Evolutionary conservation across 768 basidiomycete genomes (phyloP).

Genomic region (Paxillus rubicundulus): DNA sequence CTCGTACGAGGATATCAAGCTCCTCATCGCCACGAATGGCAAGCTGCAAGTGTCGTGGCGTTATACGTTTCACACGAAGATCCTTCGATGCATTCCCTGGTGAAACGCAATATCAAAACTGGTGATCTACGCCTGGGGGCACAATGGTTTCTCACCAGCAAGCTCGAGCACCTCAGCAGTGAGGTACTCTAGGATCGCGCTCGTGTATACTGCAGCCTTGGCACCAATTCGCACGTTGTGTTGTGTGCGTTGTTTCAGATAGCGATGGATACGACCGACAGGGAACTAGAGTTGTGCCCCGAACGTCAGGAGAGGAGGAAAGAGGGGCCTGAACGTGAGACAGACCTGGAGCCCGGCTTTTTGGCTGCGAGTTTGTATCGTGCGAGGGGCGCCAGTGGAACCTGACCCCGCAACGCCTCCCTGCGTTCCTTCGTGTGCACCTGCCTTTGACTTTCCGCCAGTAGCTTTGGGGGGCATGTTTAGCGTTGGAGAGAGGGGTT

Average conservation of each 20-base stretch:
- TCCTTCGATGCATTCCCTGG: conserved; percentile 96
- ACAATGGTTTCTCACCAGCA: conserved; percentile 60
- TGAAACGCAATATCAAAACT: background rate
- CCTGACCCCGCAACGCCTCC: conserved; percentile 25
- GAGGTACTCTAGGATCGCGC: conserved; percentile 92
- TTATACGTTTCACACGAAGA: conserved; percentile 95
- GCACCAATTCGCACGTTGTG: conserved; percentile 95
- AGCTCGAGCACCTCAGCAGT: conserved; percentile 96
- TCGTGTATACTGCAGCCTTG: conserved; percentile 97
- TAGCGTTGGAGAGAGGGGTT: background rate
- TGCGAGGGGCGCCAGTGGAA: conserved; percentile 31
- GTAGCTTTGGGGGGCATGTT: conserved; percentile 52
- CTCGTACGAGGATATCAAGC: conserved; percentile 90
- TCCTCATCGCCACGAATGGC: conserved; percentile 98
- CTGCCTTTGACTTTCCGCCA: conserved; percentile 63
- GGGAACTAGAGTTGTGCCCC: conserved; percentile 63
- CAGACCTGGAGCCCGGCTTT: conserved; percentile 86
- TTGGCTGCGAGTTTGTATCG: conserved; percentile 69
- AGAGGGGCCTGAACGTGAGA: background rate
- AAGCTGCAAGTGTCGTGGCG: conserved; percentile 91
- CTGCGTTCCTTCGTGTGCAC: conserved; percentile 20
- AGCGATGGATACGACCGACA: conserved; percentile 96
- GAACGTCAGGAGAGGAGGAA: background rate
- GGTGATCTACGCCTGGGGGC: background rate
- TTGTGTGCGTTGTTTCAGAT: conserved; percentile 87